Evolutionary conservation across 2,329 filamentous ascomycete species (phyloP), one percentile per base, ranked within the genome.

Genomic region (Penicillium sp.): DNA sequence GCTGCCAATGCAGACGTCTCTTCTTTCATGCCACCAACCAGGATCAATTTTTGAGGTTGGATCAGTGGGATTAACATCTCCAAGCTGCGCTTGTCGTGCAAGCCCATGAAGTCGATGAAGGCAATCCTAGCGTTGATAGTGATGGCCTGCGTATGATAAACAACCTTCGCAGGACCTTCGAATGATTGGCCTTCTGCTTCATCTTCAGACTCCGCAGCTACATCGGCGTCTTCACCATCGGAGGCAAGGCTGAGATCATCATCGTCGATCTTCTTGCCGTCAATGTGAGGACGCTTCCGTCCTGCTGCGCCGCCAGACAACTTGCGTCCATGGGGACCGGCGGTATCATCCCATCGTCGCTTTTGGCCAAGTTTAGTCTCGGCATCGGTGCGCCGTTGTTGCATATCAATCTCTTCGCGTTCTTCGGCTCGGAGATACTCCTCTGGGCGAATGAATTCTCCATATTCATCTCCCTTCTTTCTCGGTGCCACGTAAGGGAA

Each of bases 51-150:
- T 54, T 93, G 88, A 6, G 94, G 94, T 68, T 93, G 88, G 64
- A 99, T 96, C 6, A 97, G 83, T 0, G 94, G 94, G 49, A 99
- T 91, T 53, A 99, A 79, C 88, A 97, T 97, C 75, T 93, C 91
- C 49, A 99, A 79, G 73, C 91, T 96, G 65, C 93, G 89, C 73
- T 93, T 93, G 72, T 97, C 94, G 74, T 97, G 93, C 25, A 97
- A 78, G 25, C 93, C 94, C 51, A 89, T 88, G 70, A 96, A 97
- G 75, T 99, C 94, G 53, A 99, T 87, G 73, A 90, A 94, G 3
- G 90, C 89, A 63, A 99, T 86, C 47, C 88, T 86, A 50, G 94
- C 80, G 62, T 90, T 87, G 57, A 93, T 80, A 12, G 82, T 79
- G 27, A 97, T 73, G 1, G 79, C 83, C 49, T 88, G 83, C 0